These are phyloP conservation scores for Chlamydomonas sphaeroides DNA, from an alignment of 139 green algal species.

Conservation along the genomic window DNA sequence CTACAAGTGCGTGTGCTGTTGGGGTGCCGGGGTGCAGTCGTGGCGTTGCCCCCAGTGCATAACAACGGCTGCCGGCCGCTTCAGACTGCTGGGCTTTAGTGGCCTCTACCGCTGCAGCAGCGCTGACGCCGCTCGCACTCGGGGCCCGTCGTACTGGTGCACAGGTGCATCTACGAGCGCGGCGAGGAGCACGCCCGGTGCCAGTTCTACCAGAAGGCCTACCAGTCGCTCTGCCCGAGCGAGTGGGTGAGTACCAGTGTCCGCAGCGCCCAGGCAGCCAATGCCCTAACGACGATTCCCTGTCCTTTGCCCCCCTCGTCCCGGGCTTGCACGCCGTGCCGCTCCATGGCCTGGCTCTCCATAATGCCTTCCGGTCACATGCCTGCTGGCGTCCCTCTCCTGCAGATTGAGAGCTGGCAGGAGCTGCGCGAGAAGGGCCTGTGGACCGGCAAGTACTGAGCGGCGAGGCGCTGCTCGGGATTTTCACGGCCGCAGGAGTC, in stretches of 20 bases:
- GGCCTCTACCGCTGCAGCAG: too few species aligned
- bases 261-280: too few species aligned
- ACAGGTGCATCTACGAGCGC: slow-evolving; percentile 76
- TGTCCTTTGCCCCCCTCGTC: too few species aligned
- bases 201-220: slow-evolving; percentile 77
- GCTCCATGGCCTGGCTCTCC: not conserved
- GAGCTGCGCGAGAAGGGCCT: slow-evolving; percentile 66
- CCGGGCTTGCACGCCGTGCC: not conserved
- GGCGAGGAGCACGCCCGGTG: slow-evolving; percentile 73
- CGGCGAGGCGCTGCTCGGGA: not conserved
- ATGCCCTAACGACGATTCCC: too few species aligned
- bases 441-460: slow-evolving; percentile 70
- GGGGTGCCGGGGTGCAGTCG: too few species aligned
- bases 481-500: too few species aligned
- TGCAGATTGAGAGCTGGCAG: slow-evolving; percentile 65
- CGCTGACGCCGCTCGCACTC: not conserved
- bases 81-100: not conserved
- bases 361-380: too few species aligned
- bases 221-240: slow-evolving; percentile 85
- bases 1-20: slow-evolving; percentile 90
- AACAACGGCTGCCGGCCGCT: not conserved
- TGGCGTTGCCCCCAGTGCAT: too few species aligned
- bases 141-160: too few species aligned
- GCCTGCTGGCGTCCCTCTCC: not conserved
- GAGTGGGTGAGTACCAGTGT: slow-evolving; percentile 77